A percentile compares a stretch with the other conserved stretches of the same genome.
Evolutionary conservation across 305 asterid species (phyloP).

Genomic region (Fraxinus paxiana): DNA sequence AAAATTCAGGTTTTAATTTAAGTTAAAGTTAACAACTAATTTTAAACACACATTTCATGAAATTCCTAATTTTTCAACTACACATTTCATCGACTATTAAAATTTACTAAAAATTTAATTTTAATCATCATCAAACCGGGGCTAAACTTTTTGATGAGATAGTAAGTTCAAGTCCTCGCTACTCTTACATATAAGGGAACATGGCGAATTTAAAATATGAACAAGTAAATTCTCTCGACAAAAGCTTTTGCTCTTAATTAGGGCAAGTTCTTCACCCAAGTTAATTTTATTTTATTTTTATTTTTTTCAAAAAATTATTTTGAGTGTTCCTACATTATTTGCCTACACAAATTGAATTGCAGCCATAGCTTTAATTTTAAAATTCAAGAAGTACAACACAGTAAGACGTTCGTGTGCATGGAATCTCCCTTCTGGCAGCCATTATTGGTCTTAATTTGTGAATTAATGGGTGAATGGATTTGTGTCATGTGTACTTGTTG

Average conservation of each 20-base stretch:
- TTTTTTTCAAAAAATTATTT: background rate
- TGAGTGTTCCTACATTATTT: background rate
- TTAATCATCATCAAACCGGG: too few relatives aligned
- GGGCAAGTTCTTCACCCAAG: background rate
- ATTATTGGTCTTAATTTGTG: constrained; percentile 21
- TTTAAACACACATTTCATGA: too few relatives aligned
- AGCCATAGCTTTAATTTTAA: background rate
- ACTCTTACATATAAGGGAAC: background rate
- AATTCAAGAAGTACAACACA: background rate
- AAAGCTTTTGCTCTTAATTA: background rate
- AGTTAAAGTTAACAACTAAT: too few relatives aligned
- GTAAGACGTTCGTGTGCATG: constrained; percentile 35
- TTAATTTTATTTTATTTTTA: too few relatives aligned
- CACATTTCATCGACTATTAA: too few relatives aligned
- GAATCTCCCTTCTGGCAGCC: constrained; percentile 33
- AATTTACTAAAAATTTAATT: too few relatives aligned
- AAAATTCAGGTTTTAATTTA: too few relatives aligned
- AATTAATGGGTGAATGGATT: constrained; percentile 18
- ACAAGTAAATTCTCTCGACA: background rate
- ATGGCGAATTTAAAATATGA: too few relatives aligned
- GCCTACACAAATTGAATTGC: background rate
- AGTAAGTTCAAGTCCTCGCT: background rate
- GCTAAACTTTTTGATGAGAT: background rate
- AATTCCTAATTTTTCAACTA: too few relatives aligned
- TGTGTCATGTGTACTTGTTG: constrained; percentile 47